These are phyloP conservation scores for Carex parvula DNA, from an alignment of 176 grass and related monocot genomes.

Conservation along the genomic window DNA sequence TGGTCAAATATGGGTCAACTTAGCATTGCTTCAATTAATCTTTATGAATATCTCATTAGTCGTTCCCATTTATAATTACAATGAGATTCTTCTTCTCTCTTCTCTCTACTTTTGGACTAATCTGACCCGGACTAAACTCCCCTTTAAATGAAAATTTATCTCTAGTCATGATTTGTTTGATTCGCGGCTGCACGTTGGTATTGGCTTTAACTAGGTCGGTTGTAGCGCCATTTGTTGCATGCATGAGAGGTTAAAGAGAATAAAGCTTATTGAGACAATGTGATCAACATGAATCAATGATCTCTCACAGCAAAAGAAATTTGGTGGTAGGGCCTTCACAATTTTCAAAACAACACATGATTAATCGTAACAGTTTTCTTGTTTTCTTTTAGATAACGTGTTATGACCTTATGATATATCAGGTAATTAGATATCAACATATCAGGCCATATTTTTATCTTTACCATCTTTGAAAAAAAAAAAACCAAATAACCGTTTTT, in stretches of 20 bases:
- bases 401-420: not conserved
- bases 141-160: not conserved
- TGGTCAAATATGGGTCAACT: constrained; percentile 1
- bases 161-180: not conserved
- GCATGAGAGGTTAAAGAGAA: not conserved
- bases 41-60: constrained; percentile 1
- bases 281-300: constrained; percentile 19
- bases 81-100: constrained; percentile 14
- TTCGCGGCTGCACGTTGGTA: constrained; percentile 1
- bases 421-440: too few species aligned
- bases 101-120: constrained; percentile 1
- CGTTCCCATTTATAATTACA: not conserved
- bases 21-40: constrained; percentile 9
- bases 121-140: not conserved
- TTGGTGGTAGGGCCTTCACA: not conserved
- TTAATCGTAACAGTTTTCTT: not conserved
- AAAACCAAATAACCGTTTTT: too few species aligned
- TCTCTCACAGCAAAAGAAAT: not conserved
- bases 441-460: too few species aligned
- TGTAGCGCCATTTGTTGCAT: not conserved
- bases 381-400: not conserved
- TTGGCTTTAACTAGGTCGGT: not conserved
- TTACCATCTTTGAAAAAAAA: too few species aligned
- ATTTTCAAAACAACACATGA: not conserved
- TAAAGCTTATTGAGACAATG: not conserved